phyloP scores from a whole-genome alignment of 106 monocot species.

The Dendrobium huoshanense region DNA sequence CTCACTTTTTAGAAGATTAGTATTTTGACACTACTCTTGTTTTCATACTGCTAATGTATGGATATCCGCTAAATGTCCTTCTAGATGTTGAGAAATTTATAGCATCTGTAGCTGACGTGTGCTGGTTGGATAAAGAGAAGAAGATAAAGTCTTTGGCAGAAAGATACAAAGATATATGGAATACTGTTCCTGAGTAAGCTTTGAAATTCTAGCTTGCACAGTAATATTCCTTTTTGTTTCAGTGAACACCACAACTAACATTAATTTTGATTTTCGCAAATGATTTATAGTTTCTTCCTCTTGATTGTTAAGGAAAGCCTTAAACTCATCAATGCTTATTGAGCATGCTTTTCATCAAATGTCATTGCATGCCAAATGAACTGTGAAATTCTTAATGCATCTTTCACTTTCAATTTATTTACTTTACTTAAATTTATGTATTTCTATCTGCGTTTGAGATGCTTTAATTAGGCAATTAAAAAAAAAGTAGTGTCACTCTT shows the following conservation, averaged over 20 bases:
- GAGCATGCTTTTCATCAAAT: not conserved
- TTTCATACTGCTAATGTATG: not conserved
- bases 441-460: not conserved
- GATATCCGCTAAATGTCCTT: not conserved
- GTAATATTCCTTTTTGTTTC: not conserved
- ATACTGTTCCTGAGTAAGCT: slow-evolving; percentile 12
- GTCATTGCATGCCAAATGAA: not conserved
- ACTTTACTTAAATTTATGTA: not conserved
- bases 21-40: slow-evolving; percentile 2
- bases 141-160: slow-evolving; percentile 53
- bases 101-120: slow-evolving; percentile 33
- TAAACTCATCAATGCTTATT: not conserved
- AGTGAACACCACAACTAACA: not conserved
- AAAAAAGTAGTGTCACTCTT: no score
- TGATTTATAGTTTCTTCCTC: not conserved
- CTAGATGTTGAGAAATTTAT: slow-evolving; percentile 34
- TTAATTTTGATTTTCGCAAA: not conserved
- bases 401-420: not conserved
- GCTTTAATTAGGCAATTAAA: no score
- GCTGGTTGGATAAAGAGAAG: slow-evolving; percentile 53
- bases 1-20: not conserved
- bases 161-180: slow-evolving; percentile 69
- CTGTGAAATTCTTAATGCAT: not conserved
- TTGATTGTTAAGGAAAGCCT: not conserved
- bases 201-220: not conserved